phyloP scores from a whole-genome alignment of 2,329 filamentous ascomycete genomes.

The Paecilomyces fulvus region DNA sequence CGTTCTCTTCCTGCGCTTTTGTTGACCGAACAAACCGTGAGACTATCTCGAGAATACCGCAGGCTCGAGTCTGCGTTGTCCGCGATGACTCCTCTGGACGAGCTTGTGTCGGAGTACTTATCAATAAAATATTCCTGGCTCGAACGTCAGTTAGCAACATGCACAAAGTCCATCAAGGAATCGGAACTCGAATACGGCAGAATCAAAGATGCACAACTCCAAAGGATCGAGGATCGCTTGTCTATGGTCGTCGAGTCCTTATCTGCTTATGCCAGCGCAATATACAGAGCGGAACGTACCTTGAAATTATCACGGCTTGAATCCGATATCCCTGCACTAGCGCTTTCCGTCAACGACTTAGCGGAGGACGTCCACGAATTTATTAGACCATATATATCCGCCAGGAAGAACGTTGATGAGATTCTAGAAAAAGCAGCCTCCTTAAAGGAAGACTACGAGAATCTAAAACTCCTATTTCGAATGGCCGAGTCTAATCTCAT shows the following conservation, averaged over 20 bases:
- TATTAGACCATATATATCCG: constrained; percentile 9
- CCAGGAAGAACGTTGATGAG: constrained; percentile 12
- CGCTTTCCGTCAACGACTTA: not conserved
- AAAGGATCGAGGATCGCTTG: not conserved
- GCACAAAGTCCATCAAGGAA: not conserved
- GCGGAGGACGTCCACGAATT: constrained; percentile 8
- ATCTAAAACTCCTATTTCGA: constrained; percentile 2
- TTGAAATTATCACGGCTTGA: not conserved
- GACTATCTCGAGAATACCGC: not conserved
- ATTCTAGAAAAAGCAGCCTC: constrained; percentile 3
- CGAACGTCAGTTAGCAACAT: not conserved
- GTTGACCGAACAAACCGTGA: not conserved
- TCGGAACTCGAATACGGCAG: not conserved
- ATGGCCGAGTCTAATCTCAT: not conserved
- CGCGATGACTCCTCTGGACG: not conserved
- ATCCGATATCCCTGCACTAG: not conserved
- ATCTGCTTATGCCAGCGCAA: not conserved
- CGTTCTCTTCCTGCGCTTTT: not conserved
- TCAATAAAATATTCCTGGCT: not conserved
- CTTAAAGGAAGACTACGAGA: constrained; percentile 3
- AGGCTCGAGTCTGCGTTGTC: not conserved
- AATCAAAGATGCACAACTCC: not conserved
- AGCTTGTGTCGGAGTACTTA: not conserved
- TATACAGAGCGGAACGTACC: not conserved
- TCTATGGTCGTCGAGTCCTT: not conserved